Conservation (phyloP, 176 grass and related monocot species). For the Musa beccarii region DNA sequence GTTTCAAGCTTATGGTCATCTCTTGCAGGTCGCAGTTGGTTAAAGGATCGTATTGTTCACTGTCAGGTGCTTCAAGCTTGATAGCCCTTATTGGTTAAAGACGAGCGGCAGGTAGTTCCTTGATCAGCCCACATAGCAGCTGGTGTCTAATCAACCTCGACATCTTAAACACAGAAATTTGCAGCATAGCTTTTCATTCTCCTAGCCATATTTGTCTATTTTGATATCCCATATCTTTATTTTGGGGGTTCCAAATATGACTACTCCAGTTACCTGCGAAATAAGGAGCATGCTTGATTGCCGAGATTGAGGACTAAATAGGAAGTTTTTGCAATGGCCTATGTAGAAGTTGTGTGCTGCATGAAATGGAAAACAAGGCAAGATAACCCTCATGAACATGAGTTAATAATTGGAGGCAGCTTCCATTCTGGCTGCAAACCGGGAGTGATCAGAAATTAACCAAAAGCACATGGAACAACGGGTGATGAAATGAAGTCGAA, state of each 20-base stretch:
- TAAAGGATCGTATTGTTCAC: conserved; percentile 69
- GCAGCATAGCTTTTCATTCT: neutral
- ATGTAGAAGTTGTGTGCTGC: neutral
- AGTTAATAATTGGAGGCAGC: neutral
- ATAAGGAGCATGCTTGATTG: neutral
- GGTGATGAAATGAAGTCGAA: too few relatives aligned
- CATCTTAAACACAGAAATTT: neutral
- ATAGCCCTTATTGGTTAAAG: neutral
- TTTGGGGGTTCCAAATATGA: neutral
- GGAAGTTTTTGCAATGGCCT: neutral
- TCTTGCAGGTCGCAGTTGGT: conserved; percentile 43
- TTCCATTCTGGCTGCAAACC: neutral
- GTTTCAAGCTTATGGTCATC: conserved; percentile 63
- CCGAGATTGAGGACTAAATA: neutral
- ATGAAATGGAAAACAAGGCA: neutral
- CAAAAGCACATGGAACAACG: too few relatives aligned
- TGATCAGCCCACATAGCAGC: neutral
- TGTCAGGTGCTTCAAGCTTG: conserved; percentile 78
- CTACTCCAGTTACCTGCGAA: neutral
- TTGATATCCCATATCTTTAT: neutral
- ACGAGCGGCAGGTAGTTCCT: neutral
- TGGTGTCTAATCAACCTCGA: neutral
- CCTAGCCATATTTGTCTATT: neutral
- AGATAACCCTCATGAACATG: neutral
- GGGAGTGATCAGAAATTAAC: neutral